Evolutionary conservation across 495 filamentous ascomycete species (phyloP).

Genomic region (Trichodelitschia bisporula): DNA sequence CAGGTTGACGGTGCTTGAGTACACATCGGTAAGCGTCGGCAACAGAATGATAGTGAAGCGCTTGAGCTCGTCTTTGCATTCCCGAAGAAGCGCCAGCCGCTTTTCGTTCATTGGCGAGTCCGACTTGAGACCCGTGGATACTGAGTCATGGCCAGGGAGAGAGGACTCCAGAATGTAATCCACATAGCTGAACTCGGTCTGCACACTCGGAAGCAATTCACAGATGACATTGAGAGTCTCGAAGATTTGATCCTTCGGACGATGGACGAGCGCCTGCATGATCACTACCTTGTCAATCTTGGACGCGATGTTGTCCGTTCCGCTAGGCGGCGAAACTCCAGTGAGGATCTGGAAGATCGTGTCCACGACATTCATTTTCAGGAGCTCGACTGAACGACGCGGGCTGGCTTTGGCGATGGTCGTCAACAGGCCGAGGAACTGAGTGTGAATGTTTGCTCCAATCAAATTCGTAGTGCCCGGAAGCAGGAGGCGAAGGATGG

Average conservation of each 20-base stretch:
- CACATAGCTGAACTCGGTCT: slow-evolving; percentile 23
- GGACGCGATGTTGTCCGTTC: slow-evolving; percentile 51
- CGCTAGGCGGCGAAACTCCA: slow-evolving; percentile 72
- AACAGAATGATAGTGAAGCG: slow-evolving; percentile 90
- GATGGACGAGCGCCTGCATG: slow-evolving; percentile 95
- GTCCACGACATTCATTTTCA: slow-evolving; percentile 94
- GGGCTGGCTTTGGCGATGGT: slow-evolving; percentile 78
- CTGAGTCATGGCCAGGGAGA: slow-evolving; percentile 15
- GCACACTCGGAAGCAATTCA: slow-evolving; percentile 61
- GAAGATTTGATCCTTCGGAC: slow-evolving; percentile 87
- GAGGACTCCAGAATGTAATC: slow-evolving; percentile 28
- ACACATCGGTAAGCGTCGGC: slow-evolving; percentile 89
- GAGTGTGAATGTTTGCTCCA: slow-evolving; percentile 83
- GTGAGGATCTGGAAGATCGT: slow-evolving; percentile 96
- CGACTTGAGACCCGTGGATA: slow-evolving; percentile 24
- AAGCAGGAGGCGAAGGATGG: slow-evolving; percentile 69
- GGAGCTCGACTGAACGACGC: slow-evolving; percentile 60
- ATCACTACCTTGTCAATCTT: slow-evolving; percentile 94
- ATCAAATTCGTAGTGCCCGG: slow-evolving; percentile 94
- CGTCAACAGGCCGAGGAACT: slow-evolving; percentile 76
- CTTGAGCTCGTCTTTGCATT: slow-evolving; percentile 63
- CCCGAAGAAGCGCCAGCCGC: slow-evolving; percentile 47
- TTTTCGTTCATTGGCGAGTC: slow-evolving; percentile 35
- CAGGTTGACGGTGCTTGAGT: slow-evolving; percentile 95
- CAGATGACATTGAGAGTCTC: slow-evolving; percentile 97